A percentile compares a stretch with the other conserved stretches of the same genome.
These are phyloP conservation scores for Magnusiomyces tetraspermus DNA, from an alignment of 1,139 yeast genomes.

Conservation along the genomic window DNA sequence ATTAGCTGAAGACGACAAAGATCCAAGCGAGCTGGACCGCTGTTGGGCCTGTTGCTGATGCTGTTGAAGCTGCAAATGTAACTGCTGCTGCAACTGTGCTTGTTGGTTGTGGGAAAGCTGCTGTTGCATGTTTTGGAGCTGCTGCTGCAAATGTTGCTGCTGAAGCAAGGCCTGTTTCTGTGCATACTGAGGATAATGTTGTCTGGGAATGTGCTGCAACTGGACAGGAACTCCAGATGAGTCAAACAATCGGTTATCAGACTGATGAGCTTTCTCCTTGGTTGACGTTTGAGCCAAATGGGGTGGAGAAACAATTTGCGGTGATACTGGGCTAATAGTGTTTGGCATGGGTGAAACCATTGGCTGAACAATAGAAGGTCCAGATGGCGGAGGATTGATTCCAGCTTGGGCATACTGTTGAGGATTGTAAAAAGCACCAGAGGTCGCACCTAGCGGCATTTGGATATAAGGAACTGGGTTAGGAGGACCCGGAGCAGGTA, in stretches of 20 bases:
- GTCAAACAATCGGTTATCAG: not conserved
- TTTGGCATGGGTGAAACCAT: not conserved
- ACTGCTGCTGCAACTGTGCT: constrained; percentile 16
- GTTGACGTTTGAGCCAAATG: not conserved
- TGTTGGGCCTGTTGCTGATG: not conserved
- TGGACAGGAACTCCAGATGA: constrained; percentile 1
- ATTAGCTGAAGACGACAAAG: not conserved
- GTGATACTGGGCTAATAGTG: not conserved
- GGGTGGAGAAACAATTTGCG: not conserved
- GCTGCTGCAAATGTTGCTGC: constrained; percentile 2
- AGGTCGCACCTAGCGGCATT: constrained; percentile 8
- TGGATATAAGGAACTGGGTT: constrained; percentile 3
- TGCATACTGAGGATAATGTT: constrained; percentile 1
- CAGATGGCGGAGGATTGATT: constrained; percentile 1
- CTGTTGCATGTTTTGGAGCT: constrained; percentile 4
- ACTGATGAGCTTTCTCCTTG: not conserved
- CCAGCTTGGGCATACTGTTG: constrained; percentile 5
- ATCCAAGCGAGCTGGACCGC: too few relatives aligned
- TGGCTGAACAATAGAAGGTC: constrained; percentile 2
- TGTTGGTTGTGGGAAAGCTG: not conserved
- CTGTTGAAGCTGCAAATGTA: constrained; percentile 9
- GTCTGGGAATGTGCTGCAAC: constrained; percentile 14
- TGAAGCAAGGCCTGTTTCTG: constrained; percentile 5
- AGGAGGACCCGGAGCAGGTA: constrained; percentile 1
- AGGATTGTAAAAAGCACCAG: constrained; percentile 4